Evolutionary conservation across 306 rosid species (phyloP), one percentile per base, ranked within the genome.

Genomic region (Sechiopsis laciniata): DNA sequence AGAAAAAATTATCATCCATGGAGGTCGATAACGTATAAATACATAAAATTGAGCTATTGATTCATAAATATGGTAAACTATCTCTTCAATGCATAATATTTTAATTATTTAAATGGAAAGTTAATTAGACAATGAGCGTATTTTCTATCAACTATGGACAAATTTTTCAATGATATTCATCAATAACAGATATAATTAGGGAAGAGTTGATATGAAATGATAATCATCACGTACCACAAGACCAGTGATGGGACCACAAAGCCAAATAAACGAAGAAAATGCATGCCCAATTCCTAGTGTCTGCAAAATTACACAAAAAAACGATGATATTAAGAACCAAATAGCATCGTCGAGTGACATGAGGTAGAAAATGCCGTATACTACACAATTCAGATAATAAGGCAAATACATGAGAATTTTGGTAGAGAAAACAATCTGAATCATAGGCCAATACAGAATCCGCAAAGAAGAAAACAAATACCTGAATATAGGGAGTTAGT

Each of bases 221-320:
- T 45, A 35, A 62, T 50, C 77, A 65, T 76, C 78, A 84, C 95
- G 63, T 88, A 94, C 99, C 96, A 94, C 96, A 80, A 94, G 99
- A 59, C 99, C 99, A 61, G 99, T 94, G 74, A 94, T 91, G 64
- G 99, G 99, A 84, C 99, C 99, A 79, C 99, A 94, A 35, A 94
- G 97, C 99, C 99, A 94, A 79, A 91, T 94, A 81, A 94, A 94
- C 32, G 99, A 94, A 82, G 99, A 91, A 83, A 91, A 94, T 8
- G 99, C 99, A 80, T 94, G 99, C 76, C 87, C 96, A 52, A 94
- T 89, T 73, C 97, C 97, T 73, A 94, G 92, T 3, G 99, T 94
- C 99, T 94, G 97, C 86, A 86, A 45, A 12, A 21, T 45, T 50
- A 45, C 17, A 48, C 56, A 6, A 67, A 67, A 67, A 58, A 17